Evolutionary conservation across 768 basidiomycete genomes (phyloP), one percentile per base, ranked within the genome.

Genomic region (Russula foetens): DNA sequence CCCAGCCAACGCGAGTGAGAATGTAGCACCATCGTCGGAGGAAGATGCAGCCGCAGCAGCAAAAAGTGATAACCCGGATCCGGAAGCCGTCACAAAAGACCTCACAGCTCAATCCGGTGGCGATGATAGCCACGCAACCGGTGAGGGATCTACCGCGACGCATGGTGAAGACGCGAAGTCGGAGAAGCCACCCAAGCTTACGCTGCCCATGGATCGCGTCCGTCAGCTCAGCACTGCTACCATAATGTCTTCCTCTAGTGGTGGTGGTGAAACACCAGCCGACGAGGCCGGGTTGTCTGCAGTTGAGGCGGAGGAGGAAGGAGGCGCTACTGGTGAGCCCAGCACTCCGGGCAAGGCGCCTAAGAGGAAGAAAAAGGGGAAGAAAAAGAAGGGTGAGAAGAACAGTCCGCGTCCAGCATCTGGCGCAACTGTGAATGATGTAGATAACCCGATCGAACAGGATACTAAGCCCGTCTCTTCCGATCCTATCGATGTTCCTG

Each of bases 371-470:
- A 29, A 33, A 4, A 31, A 23, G 26, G 2, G 14, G 9, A 39
- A 2, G 35, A 54, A 23, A 15, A 38, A 23, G 33, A 63, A 63
- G 62, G 62, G 62, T 63, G 54, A 65, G 56, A 63, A 54, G 46
- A 58, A 59, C 35, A 53, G 53, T 63, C 28, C 31, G 24, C 44
- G 4, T 45, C 33, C 33, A 41, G 33, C 56, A 39, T 41, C 56
- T 33, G 52, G 43, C 33, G 41, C 48, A 26, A 44, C 41, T 21
- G 38, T 38, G 49, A 53, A 50, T 53, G 21, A 28, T 14, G 49
- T 31, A 51, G 48, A 63, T 54, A 50, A 60, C 41, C 23, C 53
- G 59, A 35, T 9, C 23, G 59, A 26, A 46, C 59, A 63, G 62
- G 59, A 41, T 35, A 8, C 6, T 62, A 35, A 63, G 17, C 28